Evolutionary conservation across 2,329 filamentous ascomycete genomes (phyloP).

Genomic region (Colletotrichum destructivum): DNA sequence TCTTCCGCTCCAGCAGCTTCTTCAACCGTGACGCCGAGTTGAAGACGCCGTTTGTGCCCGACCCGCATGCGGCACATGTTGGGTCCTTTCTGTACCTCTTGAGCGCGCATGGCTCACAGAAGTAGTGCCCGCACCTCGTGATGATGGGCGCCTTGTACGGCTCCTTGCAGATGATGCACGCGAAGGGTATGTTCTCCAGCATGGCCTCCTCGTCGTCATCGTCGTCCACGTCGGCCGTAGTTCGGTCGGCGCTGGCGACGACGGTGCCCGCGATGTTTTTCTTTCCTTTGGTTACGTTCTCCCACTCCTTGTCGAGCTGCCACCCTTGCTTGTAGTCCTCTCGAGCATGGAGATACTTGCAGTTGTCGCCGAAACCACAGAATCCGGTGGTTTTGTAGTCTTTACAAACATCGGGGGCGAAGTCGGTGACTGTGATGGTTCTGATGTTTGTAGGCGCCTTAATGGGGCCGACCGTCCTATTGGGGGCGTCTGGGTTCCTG

Average conservation of each 20-base stretch:
- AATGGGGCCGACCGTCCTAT: constrained; percentile 83
- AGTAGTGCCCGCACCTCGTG: constrained; percentile 96
- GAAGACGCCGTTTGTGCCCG: constrained; percentile 90
- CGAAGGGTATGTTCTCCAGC: constrained; percentile 89
- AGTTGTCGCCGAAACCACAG: constrained; percentile 77
- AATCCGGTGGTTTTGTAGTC: constrained; percentile 75
- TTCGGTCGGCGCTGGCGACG: constrained; percentile 71
- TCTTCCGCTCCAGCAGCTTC: constrained; percentile 83
- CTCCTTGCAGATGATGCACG: constrained; percentile 87
- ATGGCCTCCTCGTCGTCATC: constrained; percentile 76
- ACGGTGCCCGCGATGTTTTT: constrained; percentile 74
- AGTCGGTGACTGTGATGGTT: constrained; percentile 92
- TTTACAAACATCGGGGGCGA: constrained; percentile 94
- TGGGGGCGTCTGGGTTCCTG: constrained; percentile 83
- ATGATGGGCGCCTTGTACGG: constrained; percentile 85
- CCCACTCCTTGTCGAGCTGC: constrained; percentile 97
- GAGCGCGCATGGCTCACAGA: constrained; percentile 92
- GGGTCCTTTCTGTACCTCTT: constrained; percentile 90
- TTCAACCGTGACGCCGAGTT: constrained; percentile 88
- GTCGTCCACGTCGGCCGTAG: constrained; percentile 55
- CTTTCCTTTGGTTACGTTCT: constrained; percentile 82
- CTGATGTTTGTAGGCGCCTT: constrained; percentile 92
- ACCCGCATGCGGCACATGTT: constrained; percentile 86
- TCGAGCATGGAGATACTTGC: constrained; percentile 84
- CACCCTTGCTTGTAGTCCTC: constrained; percentile 92